Base-by-base conservation (phyloP, 129 eudicot genomes). In the Silybum marianum region DNA sequence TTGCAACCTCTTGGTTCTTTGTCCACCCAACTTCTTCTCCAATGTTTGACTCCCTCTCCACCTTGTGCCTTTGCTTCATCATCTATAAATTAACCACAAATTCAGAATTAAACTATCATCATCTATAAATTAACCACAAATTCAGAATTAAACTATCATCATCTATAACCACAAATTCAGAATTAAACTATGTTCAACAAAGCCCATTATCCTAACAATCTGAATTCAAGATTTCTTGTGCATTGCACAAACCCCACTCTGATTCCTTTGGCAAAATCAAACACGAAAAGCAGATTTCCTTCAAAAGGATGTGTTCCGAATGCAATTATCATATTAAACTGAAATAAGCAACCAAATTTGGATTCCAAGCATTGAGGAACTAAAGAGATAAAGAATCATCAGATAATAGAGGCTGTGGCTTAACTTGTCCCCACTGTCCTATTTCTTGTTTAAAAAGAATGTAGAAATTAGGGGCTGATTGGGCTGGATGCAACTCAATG, bases 21-120 rank as follows among this genome's bases (percentile, higher is more conserved):
- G 98, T 89, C 98, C 92, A 90, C 76, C 99, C 99, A 62, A 87
- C 88, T 95, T 95, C 99, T 75, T 93, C 99, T 46, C 99, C 99
- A 7, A 95, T 93, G 81, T 93, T 91, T 10, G 89, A 85, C 84
- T 95, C 99, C 82, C 99, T 91, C 81, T 95, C 99, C 60, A 93
- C 83, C 90, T 95, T 95, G 87, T 95, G 99, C 89, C 99, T 93
- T 84, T 95, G 90, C 85, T 93, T 92, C 99, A 95, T 95, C 98
- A 93, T 95, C 99, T 93, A 84, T n/a, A n/a, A n/a, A n/a, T n/a
- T 69, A 80, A 38, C 79, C 70, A 39, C 73, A 19, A 77, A 85
- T 24, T 51, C 19, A 58, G 19, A 82, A 66, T 48, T 44, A 11
- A 11, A 11, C 54, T 4, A 48, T 14, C n/a, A n/a, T n/a, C n/a